Evolutionary conservation across 768 basidiomycete species (phyloP), one percentile per base, ranked within the genome.

Genomic region (Lyophyllum semitale): DNA sequence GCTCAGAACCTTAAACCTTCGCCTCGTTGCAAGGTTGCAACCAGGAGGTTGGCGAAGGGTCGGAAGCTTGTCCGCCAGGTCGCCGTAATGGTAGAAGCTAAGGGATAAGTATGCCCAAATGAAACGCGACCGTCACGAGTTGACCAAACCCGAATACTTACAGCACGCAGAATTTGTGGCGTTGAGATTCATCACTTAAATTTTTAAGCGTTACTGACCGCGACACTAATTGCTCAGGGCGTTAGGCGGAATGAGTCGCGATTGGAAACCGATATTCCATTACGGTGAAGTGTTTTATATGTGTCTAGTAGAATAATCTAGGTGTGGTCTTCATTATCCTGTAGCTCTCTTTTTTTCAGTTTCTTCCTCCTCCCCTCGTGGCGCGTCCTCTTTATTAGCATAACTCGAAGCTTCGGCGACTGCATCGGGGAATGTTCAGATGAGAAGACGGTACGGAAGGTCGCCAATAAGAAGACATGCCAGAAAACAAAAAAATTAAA

Each of bases 401-500:
- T 65, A 61, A 54, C 66, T 63, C 29, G 62, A 49, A 40, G 62
- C 51, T 54, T 61, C 59, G 42, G 61, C 60, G 60, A 58, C 67
- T 66, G 66, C 66, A 61, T 61, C 58, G 59, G 18, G 60, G 41
- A 62, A 62, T 54, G 57, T 60, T 35, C 64, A 63, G 45, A 63
- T 63, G 60, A 62, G 64, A 59, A 55, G 59, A 57, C 29, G 13
- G 27, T 37, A 54, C 32, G 35, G 17, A 44, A 41, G 38, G 57
- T 56, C 59, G 63, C 62, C 66, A 70, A 65, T 59, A 67, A 68
- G 68, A 73, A 69, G 72, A 81, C 75, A 78, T 78, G 76, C 77
- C 77, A 77, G 76, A 72, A 58, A 45, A 59, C 65, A 68, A 79
- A 76, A n/a, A 81, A 79, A 81, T 88, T 73, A 92, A 75, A 81